These are phyloP conservation scores for Diaporthe sp. DNA, from an alignment of 2,329 filamentous ascomycete species.

Conservation along the genomic window DNA sequence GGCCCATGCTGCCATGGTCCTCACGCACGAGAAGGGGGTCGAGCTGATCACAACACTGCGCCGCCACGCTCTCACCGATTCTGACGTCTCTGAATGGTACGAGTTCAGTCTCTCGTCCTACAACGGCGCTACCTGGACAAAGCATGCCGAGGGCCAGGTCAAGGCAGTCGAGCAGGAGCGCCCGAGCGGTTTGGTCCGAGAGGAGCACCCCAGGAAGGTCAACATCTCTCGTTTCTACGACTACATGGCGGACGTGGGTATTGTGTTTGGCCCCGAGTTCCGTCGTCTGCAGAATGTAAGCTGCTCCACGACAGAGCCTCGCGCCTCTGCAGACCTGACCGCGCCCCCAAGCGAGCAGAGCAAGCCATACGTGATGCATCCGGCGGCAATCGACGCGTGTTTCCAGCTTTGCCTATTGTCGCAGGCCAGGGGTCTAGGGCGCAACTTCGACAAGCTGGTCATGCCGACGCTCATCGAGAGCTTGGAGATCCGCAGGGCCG, in stretches of 20 bases:
- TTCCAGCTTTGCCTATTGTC: background rate
- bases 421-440: background rate
- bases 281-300: background rate
- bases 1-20: slow-evolving; percentile 48
- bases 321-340: background rate
- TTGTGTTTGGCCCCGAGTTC: background rate
- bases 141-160: background rate
- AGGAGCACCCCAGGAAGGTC: background rate
- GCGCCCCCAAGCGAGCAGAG: background rate
- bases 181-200: background rate
- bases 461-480: slow-evolving; percentile 11
- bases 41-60: background rate
- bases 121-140: background rate
- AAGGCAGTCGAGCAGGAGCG: background rate
- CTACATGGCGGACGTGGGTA: slow-evolving; percentile 1
- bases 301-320: background rate
- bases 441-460: background rate
- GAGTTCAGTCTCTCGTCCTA: slow-evolving; percentile 2
- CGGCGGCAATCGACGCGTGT: background rate
- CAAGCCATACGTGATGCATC: background rate
- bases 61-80: background rate
- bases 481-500: background rate
- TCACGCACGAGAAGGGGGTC: slow-evolving; percentile 37
- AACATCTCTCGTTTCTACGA: slow-evolving; percentile 9
- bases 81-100: background rate